phyloP scores from a whole-genome alignment of 495 filamentous ascomycete species.

The Sordaria brevicollis region DNA sequence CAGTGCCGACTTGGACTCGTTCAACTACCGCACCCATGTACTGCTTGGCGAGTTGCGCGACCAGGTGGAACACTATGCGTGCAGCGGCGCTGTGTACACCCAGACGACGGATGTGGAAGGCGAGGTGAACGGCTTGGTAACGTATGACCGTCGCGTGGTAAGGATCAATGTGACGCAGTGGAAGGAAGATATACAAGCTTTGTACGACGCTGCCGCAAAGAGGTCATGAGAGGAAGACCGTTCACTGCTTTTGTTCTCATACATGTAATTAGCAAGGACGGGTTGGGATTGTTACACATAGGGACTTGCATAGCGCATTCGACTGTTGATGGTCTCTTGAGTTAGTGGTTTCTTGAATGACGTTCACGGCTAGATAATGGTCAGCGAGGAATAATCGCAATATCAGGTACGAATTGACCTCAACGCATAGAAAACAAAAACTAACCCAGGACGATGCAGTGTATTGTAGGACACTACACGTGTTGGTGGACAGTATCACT shows the following conservation, averaged over 20 bases:
- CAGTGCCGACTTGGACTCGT: slow-evolving; percentile 42
- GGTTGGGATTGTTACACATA: not conserved
- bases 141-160: slow-evolving; percentile 50
- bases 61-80: slow-evolving; percentile 45
- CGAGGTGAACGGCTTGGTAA: slow-evolving; percentile 62
- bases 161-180: slow-evolving; percentile 47
- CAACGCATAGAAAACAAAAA: not conserved
- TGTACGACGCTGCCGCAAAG: slow-evolving; percentile 43
- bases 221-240: slow-evolving; percentile 2
- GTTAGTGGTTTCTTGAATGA: no score
- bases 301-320: not conserved
- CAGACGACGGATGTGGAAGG: slow-evolving; percentile 66
- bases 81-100: slow-evolving; percentile 52
- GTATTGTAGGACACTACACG: not conserved
- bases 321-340: not conserved
- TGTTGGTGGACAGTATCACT: not conserved
- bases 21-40: slow-evolving; percentile 51
- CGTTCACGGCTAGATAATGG: no score
- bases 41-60: slow-evolving; percentile 45
- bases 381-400: not conserved
- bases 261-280: not conserved
- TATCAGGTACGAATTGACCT: not conserved
- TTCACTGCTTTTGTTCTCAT: not conserved
- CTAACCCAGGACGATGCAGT: not conserved
- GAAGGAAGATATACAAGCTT: slow-evolving; percentile 46